Percentiles rank a stretch among this genome's conserved stretches.
Evolutionary conservation across 306 rosid genomes (phyloP).

Genomic region (Ammopiptanthus mongolicus): DNA sequence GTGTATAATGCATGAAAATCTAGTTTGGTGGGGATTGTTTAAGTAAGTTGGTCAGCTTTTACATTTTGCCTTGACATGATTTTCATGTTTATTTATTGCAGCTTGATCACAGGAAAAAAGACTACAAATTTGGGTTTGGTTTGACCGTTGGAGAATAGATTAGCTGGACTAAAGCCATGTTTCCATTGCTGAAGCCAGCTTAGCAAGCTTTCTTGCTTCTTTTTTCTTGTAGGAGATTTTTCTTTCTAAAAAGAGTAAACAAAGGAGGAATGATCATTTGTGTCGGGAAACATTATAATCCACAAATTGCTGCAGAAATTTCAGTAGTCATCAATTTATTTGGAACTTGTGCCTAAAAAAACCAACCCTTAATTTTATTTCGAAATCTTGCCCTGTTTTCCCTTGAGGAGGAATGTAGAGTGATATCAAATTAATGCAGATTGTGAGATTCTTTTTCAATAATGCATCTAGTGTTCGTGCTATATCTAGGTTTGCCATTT

Average conservation of each 20-base stretch:
- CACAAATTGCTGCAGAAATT: constrained; percentile 28
- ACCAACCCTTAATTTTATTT: constrained; percentile 2
- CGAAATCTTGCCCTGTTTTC: constrained; percentile 34
- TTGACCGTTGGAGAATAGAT: constrained; percentile 90
- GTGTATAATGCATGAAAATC: background rate
- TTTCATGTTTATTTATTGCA: constrained; percentile 35
- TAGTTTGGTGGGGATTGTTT: background rate
- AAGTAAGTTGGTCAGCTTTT: background rate
- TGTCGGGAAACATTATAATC: constrained; percentile 36
- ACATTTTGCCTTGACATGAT: constrained; percentile 3
- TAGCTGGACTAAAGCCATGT: constrained; percentile 18
- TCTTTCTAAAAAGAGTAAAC: constrained; percentile 5
- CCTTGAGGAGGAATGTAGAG: constrained; percentile 41
- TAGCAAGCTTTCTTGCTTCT: constrained; percentile 28
- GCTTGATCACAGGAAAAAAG: constrained; percentile 92
- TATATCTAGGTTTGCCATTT: background rate
- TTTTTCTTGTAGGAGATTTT: constrained; percentile 21
- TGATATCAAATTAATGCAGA: constrained; percentile 35
- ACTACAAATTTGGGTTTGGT: constrained; percentile 98
- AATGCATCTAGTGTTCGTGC: background rate
- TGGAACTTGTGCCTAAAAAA: constrained; percentile 4
- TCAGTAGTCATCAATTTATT: constrained; percentile 22
- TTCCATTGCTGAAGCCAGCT: constrained; percentile 22
- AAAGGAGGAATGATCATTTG: constrained; percentile 28
- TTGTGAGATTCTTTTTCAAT: constrained; percentile 33